Percentiles rank a stretch among this genome's conserved stretches.
Conservation (phyloP, 208 protist genomes). For the Leishmania arabica region DNA sequence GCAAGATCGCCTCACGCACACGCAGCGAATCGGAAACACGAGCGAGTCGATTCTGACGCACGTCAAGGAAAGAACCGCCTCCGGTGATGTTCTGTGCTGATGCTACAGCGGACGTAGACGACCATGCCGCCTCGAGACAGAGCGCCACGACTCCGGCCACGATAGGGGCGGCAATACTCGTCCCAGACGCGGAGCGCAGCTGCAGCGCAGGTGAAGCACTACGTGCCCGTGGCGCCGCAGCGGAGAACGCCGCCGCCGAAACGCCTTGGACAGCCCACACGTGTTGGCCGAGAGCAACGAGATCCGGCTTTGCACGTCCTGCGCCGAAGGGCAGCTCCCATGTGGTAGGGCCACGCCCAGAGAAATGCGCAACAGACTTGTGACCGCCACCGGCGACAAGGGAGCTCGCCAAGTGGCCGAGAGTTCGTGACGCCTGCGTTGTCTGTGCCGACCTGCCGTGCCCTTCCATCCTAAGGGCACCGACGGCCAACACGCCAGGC, state of each 20-base stretch:
- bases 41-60: background rate
- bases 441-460: background rate
- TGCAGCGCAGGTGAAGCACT: slow-evolving; percentile 10
- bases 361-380: slow-evolving; percentile 84
- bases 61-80: background rate
- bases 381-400: background rate
- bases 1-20: slow-evolving; percentile 18
- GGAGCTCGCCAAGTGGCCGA: background rate
- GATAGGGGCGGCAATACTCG: slow-evolving; percentile 94
- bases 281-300: slow-evolving; percentile 89
- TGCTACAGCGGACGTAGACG: background rate
- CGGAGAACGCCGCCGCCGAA: background rate
- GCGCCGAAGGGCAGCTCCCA: slow-evolving; percentile 94
- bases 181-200: slow-evolving; percentile 85
- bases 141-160: slow-evolving; percentile 94
- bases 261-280: slow-evolving; percentile 39
- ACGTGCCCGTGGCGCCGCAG: background rate
- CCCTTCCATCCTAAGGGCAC: slow-evolving; percentile 40
- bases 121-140: slow-evolving; percentile 57
- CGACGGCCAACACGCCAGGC: slow-evolving; percentile 95
- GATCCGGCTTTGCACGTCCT: slow-evolving; percentile 96
- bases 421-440: background rate
- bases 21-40: slow-evolving; percentile 9
- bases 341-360: slow-evolving; percentile 92
- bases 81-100: background rate